Percentiles rank a stretch among this genome's conserved stretches.
phyloP scores from a whole-genome alignment of 331 rosid genomes.

The Stylosanthes scabra region DNA sequence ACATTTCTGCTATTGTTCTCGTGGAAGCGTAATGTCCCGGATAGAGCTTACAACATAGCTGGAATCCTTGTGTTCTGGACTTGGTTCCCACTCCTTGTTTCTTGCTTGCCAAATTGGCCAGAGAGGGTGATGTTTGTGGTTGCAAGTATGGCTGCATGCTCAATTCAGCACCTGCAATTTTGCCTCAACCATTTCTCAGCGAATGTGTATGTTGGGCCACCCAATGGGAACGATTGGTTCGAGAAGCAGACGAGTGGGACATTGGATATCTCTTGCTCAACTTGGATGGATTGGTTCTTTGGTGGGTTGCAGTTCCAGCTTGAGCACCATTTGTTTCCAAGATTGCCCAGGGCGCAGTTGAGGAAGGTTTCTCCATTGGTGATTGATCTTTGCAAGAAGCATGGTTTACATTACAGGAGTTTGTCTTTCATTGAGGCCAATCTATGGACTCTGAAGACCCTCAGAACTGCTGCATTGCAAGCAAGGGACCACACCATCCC shows the following conservation, averaged over 20 bases:
- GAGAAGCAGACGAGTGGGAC: conserved; percentile 63
- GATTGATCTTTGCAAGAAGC: conserved; percentile 52
- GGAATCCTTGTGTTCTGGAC: conserved; percentile 81
- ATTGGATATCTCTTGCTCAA: conserved; percentile 51
- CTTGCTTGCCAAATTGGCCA: conserved; percentile 69
- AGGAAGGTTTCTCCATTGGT: conserved; percentile 55
- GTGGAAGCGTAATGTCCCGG: conserved; percentile 48
- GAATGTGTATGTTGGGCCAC: conserved; percentile 69
- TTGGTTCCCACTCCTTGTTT: conserved; percentile 78
- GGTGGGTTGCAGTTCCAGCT: conserved; percentile 58
- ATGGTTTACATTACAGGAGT: conserved; percentile 55
- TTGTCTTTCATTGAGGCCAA: conserved; percentile 54
- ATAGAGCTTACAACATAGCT: conserved; percentile 59
- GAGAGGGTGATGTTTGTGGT: conserved; percentile 75
- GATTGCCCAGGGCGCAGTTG: conserved; percentile 53
- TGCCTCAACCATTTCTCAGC: conserved; percentile 82
- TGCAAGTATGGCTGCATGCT: conserved; percentile 59
- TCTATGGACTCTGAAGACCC: conserved; percentile 50
- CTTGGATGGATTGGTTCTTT: conserved; percentile 62
- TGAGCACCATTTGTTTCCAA: conserved; percentile 56
- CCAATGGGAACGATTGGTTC: conserved; percentile 65
- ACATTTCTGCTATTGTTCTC: conserved; percentile 64
- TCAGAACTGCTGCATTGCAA: conserved; percentile 50
- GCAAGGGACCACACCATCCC: conserved; percentile 41
- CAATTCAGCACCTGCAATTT: conserved; percentile 79